Evolutionary conservation across 2,329 filamentous ascomycete species (phyloP).

Genomic region (Thermothelomyces thermophilus): DNA sequence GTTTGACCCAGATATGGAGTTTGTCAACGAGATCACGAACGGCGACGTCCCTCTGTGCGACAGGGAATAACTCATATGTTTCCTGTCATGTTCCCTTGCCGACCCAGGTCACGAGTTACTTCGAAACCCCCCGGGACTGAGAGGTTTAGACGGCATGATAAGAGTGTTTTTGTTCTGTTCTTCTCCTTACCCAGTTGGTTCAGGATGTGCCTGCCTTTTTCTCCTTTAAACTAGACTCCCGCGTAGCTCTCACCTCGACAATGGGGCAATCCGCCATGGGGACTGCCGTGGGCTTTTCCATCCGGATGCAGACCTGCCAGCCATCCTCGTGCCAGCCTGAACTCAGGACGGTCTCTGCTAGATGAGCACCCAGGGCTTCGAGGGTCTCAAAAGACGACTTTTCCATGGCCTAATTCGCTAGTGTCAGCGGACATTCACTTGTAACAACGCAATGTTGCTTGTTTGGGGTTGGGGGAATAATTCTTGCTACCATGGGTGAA

Average conservation of each 20-base stretch:
- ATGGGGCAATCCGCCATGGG: conserved; percentile 64
- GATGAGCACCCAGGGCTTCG: conserved; percentile 50
- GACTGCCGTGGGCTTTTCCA: conserved; percentile 70
- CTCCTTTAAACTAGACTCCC: background rate
- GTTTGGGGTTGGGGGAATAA: too few relatives aligned
- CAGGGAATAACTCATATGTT: conserved; percentile 22
- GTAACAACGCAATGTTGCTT: too few relatives aligned
- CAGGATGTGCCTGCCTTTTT: background rate
- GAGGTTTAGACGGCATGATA: background rate
- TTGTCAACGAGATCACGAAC: conserved; percentile 63
- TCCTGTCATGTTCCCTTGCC: too few relatives aligned
- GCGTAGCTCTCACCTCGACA: conserved; percentile 47
- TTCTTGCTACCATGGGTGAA: too few relatives aligned
- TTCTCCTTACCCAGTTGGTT: too few relatives aligned
- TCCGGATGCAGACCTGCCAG: conserved; percentile 51
- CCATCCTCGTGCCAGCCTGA: conserved; percentile 33
- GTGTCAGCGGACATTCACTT: too few relatives aligned
- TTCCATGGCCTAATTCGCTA: conserved; percentile 41
- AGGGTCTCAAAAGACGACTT: conserved; percentile 56
- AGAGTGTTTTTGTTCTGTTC: background rate
- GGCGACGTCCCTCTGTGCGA: conserved; percentile 63
- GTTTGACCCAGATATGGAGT: conserved; percentile 63
- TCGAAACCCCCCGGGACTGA: background rate
- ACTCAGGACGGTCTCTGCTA: conserved; percentile 40
- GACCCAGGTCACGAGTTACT: too few relatives aligned